Conservation (phyloP, 2,329 filamentous ascomycete species). For the Teratosphaeria destructans region DNA sequence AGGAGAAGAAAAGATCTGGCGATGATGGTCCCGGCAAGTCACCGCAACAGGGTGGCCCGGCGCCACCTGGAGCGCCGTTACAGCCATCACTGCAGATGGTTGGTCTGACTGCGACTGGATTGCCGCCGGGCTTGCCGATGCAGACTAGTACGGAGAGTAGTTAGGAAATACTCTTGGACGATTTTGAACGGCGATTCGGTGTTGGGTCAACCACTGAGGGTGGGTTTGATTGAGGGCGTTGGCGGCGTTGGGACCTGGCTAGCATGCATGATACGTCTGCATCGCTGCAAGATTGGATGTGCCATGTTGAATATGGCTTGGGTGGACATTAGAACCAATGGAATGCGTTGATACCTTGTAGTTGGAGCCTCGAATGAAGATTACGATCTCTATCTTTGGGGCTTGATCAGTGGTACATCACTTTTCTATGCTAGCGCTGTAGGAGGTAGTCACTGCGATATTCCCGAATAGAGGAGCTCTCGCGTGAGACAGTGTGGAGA, state of each 20-base stretch:
- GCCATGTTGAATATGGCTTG: neutral
- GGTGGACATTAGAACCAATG: neutral
- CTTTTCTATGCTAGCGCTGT: neutral
- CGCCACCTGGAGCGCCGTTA: neutral
- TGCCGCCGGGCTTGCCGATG: constrained; percentile 2
- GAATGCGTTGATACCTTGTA: neutral
- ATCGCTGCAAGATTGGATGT: neutral
- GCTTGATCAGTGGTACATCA: neutral
- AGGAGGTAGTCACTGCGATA: neutral
- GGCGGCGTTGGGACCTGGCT: neutral
- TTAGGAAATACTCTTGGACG: neutral
- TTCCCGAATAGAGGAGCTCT: neutral
- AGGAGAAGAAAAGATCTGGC: constrained; percentile 27
- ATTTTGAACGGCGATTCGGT: too few relatives aligned
- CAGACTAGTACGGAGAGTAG: constrained; percentile 4
- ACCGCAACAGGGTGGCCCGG: neutral
- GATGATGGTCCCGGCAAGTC: constrained; percentile 11
- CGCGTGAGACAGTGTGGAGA: neutral
- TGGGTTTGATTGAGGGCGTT: neutral
- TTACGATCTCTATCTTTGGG: neutral
- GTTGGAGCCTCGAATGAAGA: neutral
- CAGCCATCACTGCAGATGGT: constrained; percentile 1
- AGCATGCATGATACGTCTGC: neutral
- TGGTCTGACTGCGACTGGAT: neutral
- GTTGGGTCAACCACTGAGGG: neutral